Evolutionary conservation across 2,329 filamentous ascomycete species (phyloP).

Genomic region (Epichloe elymi): DNA sequence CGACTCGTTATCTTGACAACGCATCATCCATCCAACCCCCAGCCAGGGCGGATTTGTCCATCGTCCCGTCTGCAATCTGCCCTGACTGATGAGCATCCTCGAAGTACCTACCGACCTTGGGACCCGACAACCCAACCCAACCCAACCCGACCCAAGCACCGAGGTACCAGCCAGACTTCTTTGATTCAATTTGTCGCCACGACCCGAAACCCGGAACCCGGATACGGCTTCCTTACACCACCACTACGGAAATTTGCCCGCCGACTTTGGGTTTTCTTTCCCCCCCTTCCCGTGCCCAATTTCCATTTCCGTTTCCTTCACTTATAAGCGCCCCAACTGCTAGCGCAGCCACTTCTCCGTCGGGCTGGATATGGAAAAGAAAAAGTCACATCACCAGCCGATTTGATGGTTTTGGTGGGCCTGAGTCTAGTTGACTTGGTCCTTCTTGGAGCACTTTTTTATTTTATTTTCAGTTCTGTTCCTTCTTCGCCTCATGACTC

Average conservation of each 20-base stretch:
- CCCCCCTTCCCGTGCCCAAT: no score
- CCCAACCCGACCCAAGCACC: no score
- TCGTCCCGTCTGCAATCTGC: no score
- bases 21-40: conserved; percentile 25
- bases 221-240: no score
- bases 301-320: neutral
- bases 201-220: no score
- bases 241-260: no score
- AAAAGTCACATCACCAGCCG: conserved; percentile 14
- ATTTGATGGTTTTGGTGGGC: neutral
- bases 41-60: neutral
- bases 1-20: conserved; percentile 33
- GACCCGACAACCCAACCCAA: no score
- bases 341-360: conserved; percentile 18
- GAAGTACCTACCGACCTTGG: no score
- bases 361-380: neutral
- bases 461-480: neutral
- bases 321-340: conserved; percentile 8
- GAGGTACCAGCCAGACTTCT: no score
- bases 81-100: no score
- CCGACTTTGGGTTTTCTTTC: no score
- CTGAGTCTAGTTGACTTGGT: conserved; percentile 7
- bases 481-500: neutral
- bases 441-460: conserved; percentile 18
- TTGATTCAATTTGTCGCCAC: no score